phyloP scores from a whole-genome alignment of 2,329 filamentous ascomycete species.

The Pseudogymnoascus sp. region DNA sequence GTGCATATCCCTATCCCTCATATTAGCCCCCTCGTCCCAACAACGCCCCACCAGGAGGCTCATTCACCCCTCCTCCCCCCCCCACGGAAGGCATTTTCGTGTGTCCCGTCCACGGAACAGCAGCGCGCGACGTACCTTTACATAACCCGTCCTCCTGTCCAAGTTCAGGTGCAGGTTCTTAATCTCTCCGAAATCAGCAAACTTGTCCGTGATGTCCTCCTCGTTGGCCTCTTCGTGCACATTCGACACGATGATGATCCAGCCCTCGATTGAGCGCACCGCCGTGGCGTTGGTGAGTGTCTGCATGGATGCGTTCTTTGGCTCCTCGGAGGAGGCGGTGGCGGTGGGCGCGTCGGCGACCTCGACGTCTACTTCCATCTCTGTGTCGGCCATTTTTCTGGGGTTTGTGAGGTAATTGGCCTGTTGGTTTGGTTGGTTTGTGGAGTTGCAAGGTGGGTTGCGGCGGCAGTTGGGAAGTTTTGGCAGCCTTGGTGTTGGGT shows the following conservation, averaged over 20 bases:
- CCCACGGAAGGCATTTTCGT: background rate
- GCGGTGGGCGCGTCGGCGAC: conserved; percentile 21
- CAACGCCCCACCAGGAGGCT: background rate
- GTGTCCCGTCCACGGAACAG: background rate
- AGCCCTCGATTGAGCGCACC: conserved; percentile 80
- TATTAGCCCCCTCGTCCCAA: background rate
- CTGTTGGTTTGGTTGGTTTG: conserved; percentile 7
- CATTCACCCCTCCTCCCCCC: background rate
- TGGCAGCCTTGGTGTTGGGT: conserved; percentile 7
- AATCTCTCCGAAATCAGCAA: conserved; percentile 78
- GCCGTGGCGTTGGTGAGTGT: conserved; percentile 69
- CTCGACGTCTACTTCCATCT: conserved; percentile 38
- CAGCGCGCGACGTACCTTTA: conserved; percentile 57
- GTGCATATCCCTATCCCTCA: conserved; percentile 61
- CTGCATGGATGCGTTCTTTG: conserved; percentile 58
- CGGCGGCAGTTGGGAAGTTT: conserved; percentile 6
- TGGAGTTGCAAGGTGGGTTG: conserved; percentile 5
- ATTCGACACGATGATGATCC: conserved; percentile 82
- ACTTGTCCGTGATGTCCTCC: conserved; percentile 73
- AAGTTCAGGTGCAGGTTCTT: conserved; percentile 82
- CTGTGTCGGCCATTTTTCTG: conserved; percentile 36
- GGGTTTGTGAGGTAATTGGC: background rate
- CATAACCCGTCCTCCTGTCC: conserved; percentile 75
- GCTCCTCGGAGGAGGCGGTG: conserved; percentile 40
- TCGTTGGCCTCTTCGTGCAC: conserved; percentile 83